Evolutionary conservation across 345 rosid genomes (phyloP).

Genomic region (Ceriops decandra): DNA sequence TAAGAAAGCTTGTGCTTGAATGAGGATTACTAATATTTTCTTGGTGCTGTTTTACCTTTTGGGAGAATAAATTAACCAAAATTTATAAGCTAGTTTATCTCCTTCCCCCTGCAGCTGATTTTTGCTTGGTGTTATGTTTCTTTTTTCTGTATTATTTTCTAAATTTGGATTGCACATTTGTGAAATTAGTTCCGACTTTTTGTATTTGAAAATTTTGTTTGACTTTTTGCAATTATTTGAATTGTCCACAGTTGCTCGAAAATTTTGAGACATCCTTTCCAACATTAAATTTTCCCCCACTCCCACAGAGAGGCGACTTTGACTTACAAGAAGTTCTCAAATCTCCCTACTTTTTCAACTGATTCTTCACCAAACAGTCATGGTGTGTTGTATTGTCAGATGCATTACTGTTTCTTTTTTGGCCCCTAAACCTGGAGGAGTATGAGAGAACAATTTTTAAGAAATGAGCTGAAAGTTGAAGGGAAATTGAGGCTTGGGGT

Average conservation of each 20-base stretch:
- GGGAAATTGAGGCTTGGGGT: constrained; percentile 4
- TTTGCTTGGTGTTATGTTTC: no score
- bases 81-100: no score
- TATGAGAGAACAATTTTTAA: not conserved
- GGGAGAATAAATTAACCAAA: not conserved
- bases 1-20: not conserved
- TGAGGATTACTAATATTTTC: not conserved
- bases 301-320: constrained; percentile 81
- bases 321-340: constrained; percentile 69
- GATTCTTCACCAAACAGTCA: constrained; percentile 22
- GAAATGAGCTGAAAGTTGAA: constrained; percentile 6
- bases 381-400: constrained; percentile 9
- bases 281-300: constrained; percentile 61
- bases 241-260: constrained; percentile 65
- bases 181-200: not conserved
- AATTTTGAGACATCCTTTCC: constrained; percentile 74
- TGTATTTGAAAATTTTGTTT: constrained; percentile 5
- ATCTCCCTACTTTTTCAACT: constrained; percentile 92
- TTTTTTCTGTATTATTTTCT: not conserved
- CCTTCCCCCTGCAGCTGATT: no score
- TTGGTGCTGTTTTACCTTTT: not conserved
- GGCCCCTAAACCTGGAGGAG: constrained; percentile 1
- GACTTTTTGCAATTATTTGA: constrained; percentile 13
- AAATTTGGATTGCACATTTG: not conserved
- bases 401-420: constrained; percentile 9